phyloP scores from a whole-genome alignment of 768 basidiomycete species.

The Calocybe cyanea region DNA sequence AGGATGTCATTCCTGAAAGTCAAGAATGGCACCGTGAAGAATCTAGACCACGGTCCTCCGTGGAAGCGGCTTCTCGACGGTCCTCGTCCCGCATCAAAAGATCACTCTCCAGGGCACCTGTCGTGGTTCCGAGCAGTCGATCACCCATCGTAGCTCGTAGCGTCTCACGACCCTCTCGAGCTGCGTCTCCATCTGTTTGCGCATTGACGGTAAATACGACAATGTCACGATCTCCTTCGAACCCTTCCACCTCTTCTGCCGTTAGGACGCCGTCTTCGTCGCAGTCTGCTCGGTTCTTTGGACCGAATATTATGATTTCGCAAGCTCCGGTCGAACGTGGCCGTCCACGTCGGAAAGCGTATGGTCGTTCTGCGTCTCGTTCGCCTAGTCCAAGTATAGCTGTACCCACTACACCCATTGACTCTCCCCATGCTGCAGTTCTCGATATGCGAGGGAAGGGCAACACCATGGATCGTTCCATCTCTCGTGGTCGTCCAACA shows the following conservation, averaged over 20 bases:
- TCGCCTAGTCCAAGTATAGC: conserved; percentile 30
- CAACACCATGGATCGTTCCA: conserved; percentile 14
- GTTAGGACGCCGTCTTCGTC: conserved; percentile 23
- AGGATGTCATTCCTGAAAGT: conserved; percentile 14
- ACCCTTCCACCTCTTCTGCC: conserved; percentile 8
- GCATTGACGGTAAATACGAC: conserved; percentile 7
- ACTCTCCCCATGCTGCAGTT: conserved; percentile 20
- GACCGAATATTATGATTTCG: conserved; percentile 22
- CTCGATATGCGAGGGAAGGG: conserved; percentile 14
- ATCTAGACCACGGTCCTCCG: conserved; percentile 21
- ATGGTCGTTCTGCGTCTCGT: conserved; percentile 13
- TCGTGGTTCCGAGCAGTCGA: conserved; percentile 29
- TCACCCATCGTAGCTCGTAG: conserved; percentile 38
- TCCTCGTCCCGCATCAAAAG: conserved; percentile 40
- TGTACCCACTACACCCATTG: conserved; percentile 39
- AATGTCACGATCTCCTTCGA: conserved; percentile 9
- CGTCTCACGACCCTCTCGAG: conserved; percentile 33
- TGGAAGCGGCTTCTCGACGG: conserved; percentile 34
- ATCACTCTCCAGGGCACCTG: conserved; percentile 49
- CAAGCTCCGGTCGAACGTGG: conserved; percentile 31
- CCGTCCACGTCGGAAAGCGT: conserved; percentile 23
- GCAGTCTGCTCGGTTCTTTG: conserved; percentile 20
- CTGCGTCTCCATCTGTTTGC: conserved; percentile 20
- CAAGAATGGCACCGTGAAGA: conserved; percentile 27
- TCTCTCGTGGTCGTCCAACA: conserved; percentile 18